A percentile compares a stretch with the other conserved stretches of the same genome.
These are phyloP conservation scores for Astrephomene gubernaculifera DNA, from an alignment of 139 green algal genomes.

Conservation along the genomic window DNA sequence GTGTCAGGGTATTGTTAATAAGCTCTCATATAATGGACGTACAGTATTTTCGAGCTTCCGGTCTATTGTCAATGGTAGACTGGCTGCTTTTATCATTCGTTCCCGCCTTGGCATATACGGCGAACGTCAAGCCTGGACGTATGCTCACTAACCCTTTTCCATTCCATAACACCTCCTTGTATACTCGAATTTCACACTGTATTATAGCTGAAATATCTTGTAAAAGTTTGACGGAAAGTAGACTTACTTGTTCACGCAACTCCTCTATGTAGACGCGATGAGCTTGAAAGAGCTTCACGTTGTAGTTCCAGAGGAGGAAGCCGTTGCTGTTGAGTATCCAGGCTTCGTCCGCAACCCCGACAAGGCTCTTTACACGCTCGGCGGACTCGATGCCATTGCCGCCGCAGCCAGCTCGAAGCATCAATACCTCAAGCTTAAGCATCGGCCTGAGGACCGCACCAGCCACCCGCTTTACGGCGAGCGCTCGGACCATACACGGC, in stretches of 20 bases:
- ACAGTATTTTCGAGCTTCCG: too few species aligned
- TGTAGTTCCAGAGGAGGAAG: background rate
- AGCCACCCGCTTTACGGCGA: conserved; percentile 62
- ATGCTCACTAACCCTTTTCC: too few species aligned
- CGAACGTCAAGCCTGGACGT: too few species aligned
- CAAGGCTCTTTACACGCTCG: conserved; percentile 38
- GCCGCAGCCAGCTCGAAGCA: background rate
- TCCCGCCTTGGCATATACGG: too few species aligned
- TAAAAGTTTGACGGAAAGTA: background rate
- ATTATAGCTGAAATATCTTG: too few species aligned
- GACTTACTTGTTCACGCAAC: background rate
- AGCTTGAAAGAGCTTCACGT: background rate
- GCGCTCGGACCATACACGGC: background rate
- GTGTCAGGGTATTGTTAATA: too few species aligned
- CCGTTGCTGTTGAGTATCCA: conserved; percentile 52
- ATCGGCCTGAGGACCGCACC: conserved; percentile 52
- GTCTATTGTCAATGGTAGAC: too few species aligned
- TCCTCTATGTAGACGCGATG: background rate
- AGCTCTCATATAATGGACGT: too few species aligned
- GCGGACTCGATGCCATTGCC: conserved; percentile 20
- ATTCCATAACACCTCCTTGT: too few species aligned
- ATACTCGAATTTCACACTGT: too few species aligned
- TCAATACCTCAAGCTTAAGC: conserved; percentile 48
- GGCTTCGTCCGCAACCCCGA: conserved; percentile 51
- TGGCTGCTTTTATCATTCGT: too few species aligned